These are phyloP conservation scores for Glarea lozoyensis DNA, from an alignment of 495 filamentous ascomycete genomes.

Conservation along the genomic window DNA sequence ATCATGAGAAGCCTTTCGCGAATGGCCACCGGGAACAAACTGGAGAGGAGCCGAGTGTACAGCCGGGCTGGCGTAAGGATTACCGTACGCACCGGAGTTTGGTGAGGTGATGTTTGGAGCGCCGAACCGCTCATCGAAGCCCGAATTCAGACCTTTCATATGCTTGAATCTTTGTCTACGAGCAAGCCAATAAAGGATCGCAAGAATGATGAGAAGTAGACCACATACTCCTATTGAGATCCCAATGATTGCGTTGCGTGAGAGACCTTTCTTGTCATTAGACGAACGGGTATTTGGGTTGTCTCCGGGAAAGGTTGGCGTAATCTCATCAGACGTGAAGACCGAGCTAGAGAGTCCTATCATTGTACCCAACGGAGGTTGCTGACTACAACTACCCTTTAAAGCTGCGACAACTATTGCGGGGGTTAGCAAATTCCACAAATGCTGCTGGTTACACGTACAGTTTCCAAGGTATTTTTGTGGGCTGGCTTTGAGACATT, in stretches of 20 bases:
- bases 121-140: slow-evolving; percentile 17
- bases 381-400: slow-evolving; percentile 36
- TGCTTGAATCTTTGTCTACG: slow-evolving; percentile 28
- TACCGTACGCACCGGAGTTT: slow-evolving; percentile 8
- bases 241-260: slow-evolving; percentile 37
- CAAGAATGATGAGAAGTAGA: slow-evolving; percentile 29
- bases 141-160: slow-evolving; percentile 1
- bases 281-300: slow-evolving; percentile 14
- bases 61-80: slow-evolving; percentile 3
- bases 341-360: slow-evolving; percentile 37
- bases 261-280: slow-evolving; percentile 26
- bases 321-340: slow-evolving; percentile 35
- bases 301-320: slow-evolving; percentile 28
- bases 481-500: slow-evolving; percentile 9
- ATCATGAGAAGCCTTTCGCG: no score
- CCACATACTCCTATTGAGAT: slow-evolving; percentile 37
- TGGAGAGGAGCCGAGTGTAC: neutral
- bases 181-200: slow-evolving; percentile 33
- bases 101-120: slow-evolving; percentile 14
- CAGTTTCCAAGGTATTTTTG: slow-evolving; percentile 7
- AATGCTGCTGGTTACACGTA: neutral
- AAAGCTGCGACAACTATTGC: slow-evolving; percentile 33
- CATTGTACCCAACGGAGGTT: slow-evolving; percentile 26
- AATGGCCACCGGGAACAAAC: no score
- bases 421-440: slow-evolving; percentile 9